Conservation (phyloP, 2,329 filamentous ascomycete genomes). For the Metarhizium sp. region DNA sequence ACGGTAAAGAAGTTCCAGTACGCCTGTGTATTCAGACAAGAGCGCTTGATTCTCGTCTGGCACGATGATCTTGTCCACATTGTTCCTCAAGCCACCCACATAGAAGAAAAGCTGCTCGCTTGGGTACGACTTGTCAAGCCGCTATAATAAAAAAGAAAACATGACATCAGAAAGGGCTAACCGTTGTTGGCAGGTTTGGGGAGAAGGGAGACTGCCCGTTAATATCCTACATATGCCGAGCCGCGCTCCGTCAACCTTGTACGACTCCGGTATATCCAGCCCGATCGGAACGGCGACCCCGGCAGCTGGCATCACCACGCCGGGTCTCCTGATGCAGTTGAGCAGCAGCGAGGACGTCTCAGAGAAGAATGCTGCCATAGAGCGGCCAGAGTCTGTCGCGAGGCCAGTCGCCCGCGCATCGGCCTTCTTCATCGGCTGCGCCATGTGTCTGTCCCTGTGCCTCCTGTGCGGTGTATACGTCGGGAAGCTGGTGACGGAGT, state of each 20-base stretch:
- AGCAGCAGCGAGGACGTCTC: slow-evolving; percentile 15
- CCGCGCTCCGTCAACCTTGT: slow-evolving; percentile 8
- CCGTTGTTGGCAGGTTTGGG: slow-evolving; percentile 16
- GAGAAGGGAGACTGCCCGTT: slow-evolving; percentile 7
- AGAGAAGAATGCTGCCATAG: slow-evolving; percentile 15
- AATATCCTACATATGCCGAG: slow-evolving; percentile 11
- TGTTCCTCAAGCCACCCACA: slow-evolving; percentile 24
- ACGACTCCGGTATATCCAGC: slow-evolving; percentile 9
- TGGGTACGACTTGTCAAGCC: slow-evolving; percentile 8
- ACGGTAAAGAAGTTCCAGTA: slow-evolving; percentile 33
- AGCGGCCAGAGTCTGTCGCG: slow-evolving; percentile 28
- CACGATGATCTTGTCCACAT: slow-evolving; percentile 31
- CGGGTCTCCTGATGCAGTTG: slow-evolving; percentile 3
- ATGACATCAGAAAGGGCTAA: neutral
- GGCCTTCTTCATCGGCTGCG: slow-evolving; percentile 28
- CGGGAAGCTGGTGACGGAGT: slow-evolving; percentile 27
- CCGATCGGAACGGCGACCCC: slow-evolving; percentile 11
- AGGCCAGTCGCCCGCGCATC: slow-evolving; percentile 28
- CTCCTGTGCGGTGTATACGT: slow-evolving; percentile 28
- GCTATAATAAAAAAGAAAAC: neutral
- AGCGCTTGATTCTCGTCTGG: slow-evolving; percentile 33
- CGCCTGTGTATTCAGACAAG: slow-evolving; percentile 30
- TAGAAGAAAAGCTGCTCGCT: slow-evolving; percentile 23
- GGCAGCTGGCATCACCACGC: slow-evolving; percentile 10
- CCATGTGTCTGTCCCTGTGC: slow-evolving; percentile 26